A percentile compares a stretch with the other conserved stretches of the same genome.
Conservation (phyloP, 768 basidiomycete species). For the Strobilomyces confusus region DNA sequence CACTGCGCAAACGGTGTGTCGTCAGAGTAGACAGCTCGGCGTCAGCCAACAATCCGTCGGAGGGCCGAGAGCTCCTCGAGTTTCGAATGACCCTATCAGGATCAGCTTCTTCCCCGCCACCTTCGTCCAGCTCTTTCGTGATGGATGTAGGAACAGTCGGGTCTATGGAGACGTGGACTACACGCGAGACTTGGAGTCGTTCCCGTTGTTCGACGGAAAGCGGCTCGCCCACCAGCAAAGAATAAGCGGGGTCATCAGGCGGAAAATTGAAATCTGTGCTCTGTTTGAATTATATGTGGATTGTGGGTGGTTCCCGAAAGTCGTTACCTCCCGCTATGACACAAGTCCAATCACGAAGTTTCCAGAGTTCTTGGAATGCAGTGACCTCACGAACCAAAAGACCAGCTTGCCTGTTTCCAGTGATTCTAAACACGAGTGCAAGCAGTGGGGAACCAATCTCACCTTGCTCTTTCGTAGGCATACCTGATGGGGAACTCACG, state of each 20-base stretch:
- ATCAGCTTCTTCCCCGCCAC: constrained; percentile 42
- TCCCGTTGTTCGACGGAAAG: constrained; percentile 54
- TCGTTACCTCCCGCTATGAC: constrained; percentile 75
- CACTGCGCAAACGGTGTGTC: constrained; percentile 49
- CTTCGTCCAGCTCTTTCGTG: constrained; percentile 28
- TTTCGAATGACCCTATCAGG: constrained; percentile 72
- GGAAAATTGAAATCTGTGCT: constrained; percentile 83
- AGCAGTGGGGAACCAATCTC: constrained; percentile 20
- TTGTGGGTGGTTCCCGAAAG: not conserved
- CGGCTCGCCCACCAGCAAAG: constrained; percentile 61
- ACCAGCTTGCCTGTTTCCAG: constrained; percentile 59
- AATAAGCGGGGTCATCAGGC: constrained; percentile 79
- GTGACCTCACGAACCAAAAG: constrained; percentile 66
- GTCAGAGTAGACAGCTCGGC: constrained; percentile 50
- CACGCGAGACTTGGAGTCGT: constrained; percentile 55
- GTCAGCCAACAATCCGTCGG: constrained; percentile 68
- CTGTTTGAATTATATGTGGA: constrained; percentile 1
- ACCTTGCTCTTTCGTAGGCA: constrained; percentile 82
- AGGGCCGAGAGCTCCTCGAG: constrained; percentile 52
- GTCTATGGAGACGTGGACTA: constrained; percentile 70
- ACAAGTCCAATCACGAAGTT: constrained; percentile 63
- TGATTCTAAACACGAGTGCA: not conserved
- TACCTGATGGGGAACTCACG: constrained; percentile 24
- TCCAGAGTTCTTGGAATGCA: constrained; percentile 47
- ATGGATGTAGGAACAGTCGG: constrained; percentile 40